These are phyloP conservation scores for Carex parvula DNA, from an alignment of 176 grass and related monocot species.

Conservation along the genomic window DNA sequence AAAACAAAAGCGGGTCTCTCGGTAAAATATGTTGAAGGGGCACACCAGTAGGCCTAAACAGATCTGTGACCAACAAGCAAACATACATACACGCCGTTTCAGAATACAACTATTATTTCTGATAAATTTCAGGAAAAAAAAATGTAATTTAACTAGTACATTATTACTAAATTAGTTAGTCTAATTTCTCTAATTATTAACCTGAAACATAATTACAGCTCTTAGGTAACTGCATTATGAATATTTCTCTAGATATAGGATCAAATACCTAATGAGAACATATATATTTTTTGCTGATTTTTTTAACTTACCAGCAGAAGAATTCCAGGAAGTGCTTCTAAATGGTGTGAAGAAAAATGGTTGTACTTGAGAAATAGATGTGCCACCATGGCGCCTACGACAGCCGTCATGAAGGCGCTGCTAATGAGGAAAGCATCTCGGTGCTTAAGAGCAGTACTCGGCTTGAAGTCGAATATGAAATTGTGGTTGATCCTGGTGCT, in stretches of 20 bases:
- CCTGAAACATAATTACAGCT: background rate
- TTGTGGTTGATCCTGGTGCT: conserved; percentile 74
- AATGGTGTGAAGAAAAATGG: conserved; percentile 28
- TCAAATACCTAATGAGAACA: background rate
- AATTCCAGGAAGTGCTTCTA: conserved; percentile 57
- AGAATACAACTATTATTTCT: background rate
- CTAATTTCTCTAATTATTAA: background rate
- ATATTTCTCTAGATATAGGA: background rate
- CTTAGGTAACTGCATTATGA: background rate
- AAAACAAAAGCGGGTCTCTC: conserved; percentile 76
- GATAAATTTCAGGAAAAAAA: background rate
- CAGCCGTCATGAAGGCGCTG: conserved; percentile 68
- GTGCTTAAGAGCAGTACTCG: conserved; percentile 62
- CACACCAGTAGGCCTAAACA: conserved; percentile 51
- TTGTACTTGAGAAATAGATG: conserved; percentile 66
- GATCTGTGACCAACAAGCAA: conserved; percentile 39
- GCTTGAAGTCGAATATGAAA: conserved; percentile 82
- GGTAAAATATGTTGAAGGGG: conserved; percentile 84
- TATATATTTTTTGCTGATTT: background rate
- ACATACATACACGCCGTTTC: background rate
- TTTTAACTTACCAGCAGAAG: conserved; percentile 53
- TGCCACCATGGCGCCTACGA: conserved; percentile 53
- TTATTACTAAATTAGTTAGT: background rate
- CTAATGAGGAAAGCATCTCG: conserved; percentile 86
- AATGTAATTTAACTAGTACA: background rate